These are phyloP conservation scores for Diplodia corticola DNA, from an alignment of 2,329 filamentous ascomycete species.

Conservation along the genomic window DNA sequence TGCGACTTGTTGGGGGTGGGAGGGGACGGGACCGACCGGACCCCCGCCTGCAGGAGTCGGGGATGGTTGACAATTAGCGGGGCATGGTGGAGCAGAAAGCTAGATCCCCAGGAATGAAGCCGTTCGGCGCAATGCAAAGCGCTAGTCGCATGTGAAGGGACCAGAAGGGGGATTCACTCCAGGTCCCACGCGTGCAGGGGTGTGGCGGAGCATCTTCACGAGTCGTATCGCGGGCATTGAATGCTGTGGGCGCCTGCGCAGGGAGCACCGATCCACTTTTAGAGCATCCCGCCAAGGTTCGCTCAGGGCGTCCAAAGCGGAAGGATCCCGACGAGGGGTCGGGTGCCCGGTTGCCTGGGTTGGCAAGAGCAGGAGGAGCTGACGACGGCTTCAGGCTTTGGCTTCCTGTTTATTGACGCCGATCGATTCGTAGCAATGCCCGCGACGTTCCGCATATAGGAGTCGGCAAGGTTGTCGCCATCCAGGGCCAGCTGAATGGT, in stretches of 20 bases:
- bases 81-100: not conserved
- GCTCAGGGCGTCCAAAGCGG: not conserved
- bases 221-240: not conserved
- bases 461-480: not conserved
- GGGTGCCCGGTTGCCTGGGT: not conserved
- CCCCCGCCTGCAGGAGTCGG: not conserved
- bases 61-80: not conserved
- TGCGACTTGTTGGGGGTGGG: no score
- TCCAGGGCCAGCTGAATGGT: not conserved
- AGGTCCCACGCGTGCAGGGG: not conserved
- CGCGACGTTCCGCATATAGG: not conserved
- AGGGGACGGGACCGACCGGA: no score
- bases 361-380: not conserved
- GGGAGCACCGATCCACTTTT: not conserved
- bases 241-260: not conserved
- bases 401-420: not conserved
- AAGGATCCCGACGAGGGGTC: not conserved
- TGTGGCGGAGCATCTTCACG: not conserved
- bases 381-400: not conserved
- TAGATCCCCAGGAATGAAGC: conserved; percentile 5
- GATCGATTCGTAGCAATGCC: not conserved
- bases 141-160: not conserved
- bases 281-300: not conserved
- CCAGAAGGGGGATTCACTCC: not conserved
- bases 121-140: not conserved